These are phyloP conservation scores for Coleophoma crateriformis DNA, from an alignment of 2,329 filamentous ascomycete genomes.

Conservation along the genomic window DNA sequence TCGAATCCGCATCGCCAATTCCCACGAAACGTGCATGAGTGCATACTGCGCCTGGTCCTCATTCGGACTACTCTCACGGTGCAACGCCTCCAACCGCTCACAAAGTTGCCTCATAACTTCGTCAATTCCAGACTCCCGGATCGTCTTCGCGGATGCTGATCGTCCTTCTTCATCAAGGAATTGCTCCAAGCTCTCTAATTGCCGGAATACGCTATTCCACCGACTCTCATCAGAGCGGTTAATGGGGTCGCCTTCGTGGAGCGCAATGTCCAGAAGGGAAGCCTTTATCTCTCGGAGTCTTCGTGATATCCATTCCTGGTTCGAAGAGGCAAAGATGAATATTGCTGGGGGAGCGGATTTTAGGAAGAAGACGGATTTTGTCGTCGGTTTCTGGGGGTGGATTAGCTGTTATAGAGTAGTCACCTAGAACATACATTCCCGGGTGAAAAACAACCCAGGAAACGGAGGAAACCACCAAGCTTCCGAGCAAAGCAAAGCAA, in stretches of 20 bases:
- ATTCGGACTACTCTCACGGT: neutral
- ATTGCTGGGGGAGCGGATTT: constrained; percentile 5
- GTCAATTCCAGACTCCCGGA: neutral
- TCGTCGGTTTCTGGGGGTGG: constrained; percentile 3
- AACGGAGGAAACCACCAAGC: neutral
- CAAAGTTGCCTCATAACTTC: neutral
- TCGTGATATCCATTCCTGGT: constrained; percentile 1
- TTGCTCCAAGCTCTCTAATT: constrained; percentile 3
- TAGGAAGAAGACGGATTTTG: constrained; percentile 3
- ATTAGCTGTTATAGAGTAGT: neutral
- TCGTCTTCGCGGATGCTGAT: neutral
- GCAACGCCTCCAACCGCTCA: neutral
- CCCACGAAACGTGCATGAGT: constrained; percentile 6
- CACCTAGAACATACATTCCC: neutral
- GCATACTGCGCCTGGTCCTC: constrained; percentile 2
- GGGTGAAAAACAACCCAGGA: neutral
- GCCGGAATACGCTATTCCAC: constrained; percentile 1
- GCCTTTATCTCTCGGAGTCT: neutral
- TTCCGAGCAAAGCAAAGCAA: neutral
- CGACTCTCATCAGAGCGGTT: constrained; percentile 1
- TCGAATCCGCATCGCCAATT: constrained; percentile 3
- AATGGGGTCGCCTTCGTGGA: neutral
- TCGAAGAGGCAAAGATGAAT: neutral
- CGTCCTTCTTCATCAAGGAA: constrained; percentile 2
- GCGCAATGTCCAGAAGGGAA: neutral